Base-by-base conservation (phyloP, 129 eudicot genomes). In the Deinandra increscens region DNA sequence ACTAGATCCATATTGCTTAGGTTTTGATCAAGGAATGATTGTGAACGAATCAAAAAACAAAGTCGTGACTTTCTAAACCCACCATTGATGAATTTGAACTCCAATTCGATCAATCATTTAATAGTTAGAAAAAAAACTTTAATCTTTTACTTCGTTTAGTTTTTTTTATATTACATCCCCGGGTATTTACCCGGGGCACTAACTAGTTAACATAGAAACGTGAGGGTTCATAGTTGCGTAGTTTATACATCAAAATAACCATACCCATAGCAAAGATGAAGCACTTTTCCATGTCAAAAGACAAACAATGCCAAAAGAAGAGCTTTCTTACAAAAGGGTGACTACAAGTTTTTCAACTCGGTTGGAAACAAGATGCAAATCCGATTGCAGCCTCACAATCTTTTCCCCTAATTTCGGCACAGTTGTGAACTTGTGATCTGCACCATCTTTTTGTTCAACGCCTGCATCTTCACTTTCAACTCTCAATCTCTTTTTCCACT, bases 331-430 rank as follows among this genome's bases (percentile, higher is more conserved):
- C 68, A 74, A 63, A 41, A 66, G 71, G 20, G 39, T 64, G 20
- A 61, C 61, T 46, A 55, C 71, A 48, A 80, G 54, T 75, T 66
- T 71, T 48, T 48, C 60, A 48, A 74, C 51, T 41, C 38, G 39
- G 13, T 68, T 66, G 4, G 44, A 18, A 41, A 46, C 51, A 22
- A 31, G 9, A 18, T 41, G 17, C 59, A 34, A 14, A 20, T 44
- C 49, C 41, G 60, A 49, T 75, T 51, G 43, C 73, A 64, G 9
- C 59, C 1, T 33, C 45, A 4, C 26, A 9, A 71, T 14, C 41
- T 81, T 43, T n/a, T 49, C 67, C 60, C 68, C 39, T 55, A 17
- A 37, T 2, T 70, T 61, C 49, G 23, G 49, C 45, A 9, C 13
- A 13, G 10, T 45, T 13, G 34, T n/a, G n/a, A n/a, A n/a, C n/a